These are phyloP conservation scores for Trichomonascaceae sp. DNA, from an alignment of 1,139 yeast species.

Conservation along the genomic window DNA sequence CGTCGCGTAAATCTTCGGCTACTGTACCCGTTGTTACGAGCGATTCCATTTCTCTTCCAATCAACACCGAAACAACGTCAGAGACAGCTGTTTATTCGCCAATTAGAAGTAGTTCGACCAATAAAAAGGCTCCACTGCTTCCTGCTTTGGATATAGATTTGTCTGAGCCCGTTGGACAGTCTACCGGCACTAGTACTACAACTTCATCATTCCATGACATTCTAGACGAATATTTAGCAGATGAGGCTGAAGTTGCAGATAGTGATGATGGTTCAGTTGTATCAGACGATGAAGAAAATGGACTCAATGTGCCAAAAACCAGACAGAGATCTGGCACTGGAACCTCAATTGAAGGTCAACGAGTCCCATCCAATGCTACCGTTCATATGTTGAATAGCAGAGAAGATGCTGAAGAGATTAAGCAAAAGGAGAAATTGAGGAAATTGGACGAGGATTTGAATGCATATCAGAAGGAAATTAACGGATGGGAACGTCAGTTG, in stretches of 20 bases:
- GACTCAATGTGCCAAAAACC: not conserved
- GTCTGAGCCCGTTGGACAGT: not conserved
- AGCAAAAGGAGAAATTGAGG: conserved; percentile 4
- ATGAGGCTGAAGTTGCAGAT: not conserved
- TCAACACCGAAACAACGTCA: not conserved
- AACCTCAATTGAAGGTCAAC: not conserved
- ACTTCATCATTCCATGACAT: conserved; percentile 7
- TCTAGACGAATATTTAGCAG: conserved; percentile 7
- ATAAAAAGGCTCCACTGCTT: not conserved
- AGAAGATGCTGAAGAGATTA: conserved; percentile 1
- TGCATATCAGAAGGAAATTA: conserved; percentile 4
- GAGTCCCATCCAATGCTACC: not conserved
- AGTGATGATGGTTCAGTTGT: not conserved
- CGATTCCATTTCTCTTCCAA: not conserved
- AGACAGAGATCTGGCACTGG: not conserved
- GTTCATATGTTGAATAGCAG: not conserved
- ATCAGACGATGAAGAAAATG: not conserved
- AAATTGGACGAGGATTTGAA: not conserved
- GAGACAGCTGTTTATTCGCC: not conserved
- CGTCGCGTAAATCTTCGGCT: not conserved
- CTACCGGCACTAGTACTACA: not conserved
- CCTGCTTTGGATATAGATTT: not conserved
- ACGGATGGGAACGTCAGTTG: not conserved
- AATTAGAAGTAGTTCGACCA: not conserved
- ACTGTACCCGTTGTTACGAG: not conserved